Evolutionary conservation across 805 yeast species (phyloP), one percentile per base, ranked within the genome.

Genomic region (Yarrowia sp.): DNA sequence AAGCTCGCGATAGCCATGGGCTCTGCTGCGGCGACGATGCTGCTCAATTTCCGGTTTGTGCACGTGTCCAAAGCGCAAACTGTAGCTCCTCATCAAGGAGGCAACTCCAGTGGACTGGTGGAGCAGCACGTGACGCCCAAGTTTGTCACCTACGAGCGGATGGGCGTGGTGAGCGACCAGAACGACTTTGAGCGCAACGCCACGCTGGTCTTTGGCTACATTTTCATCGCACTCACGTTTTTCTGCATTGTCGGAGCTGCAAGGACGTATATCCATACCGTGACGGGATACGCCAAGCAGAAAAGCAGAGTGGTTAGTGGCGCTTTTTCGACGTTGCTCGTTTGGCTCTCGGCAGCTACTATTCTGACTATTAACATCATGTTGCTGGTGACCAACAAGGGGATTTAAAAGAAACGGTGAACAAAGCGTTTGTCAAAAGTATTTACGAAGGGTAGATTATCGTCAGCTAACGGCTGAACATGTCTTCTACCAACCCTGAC

Each of bases 151-250:
- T 45, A 35, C n/a, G 65, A 58, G 11, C 41, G 65, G 0, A 43
- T 58, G 42, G 65, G 52, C 35, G 16, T 58, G 2, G 50, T 58
- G 5, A 32, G 42, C 12, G 42, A 35, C 41, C 5, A 22, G 3
- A 58, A 58, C 42, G 52, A 43, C 65, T 32, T 58, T 15, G 65
- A 58, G 26, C 65, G 65, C 42, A 58, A 58, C 16, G 52, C 52
- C 19, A 58, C 65, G 15, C 12, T 58, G n/a, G 65, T 58, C 8
- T 45, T 58, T 32, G 65, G 65, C 40, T 58, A 58, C 65, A 45
- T 58, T 42, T 58, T 58, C 38, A 45, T 58, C 42, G 50, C 14
- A 1, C 65, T 58, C 41, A 58, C 65, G 10, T 58, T 58, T 14
- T 35, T 58, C 32, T 16, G 43, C 14, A 58, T 58, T 35, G 35